phyloP scores from a whole-genome alignment of 768 basidiomycete species.

The Suillus decipiens region DNA sequence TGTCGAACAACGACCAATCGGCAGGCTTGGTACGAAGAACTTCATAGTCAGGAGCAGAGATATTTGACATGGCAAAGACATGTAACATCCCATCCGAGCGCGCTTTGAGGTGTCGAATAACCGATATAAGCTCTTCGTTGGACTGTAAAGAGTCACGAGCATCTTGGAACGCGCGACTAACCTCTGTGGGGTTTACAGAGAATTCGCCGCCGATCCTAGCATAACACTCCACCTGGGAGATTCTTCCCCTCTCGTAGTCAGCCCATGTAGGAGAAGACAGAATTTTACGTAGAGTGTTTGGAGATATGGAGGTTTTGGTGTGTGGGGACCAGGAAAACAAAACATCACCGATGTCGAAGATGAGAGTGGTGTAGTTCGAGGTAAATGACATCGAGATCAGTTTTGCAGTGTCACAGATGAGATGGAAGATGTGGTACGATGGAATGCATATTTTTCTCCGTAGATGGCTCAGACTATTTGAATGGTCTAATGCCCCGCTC shows the following conservation, averaged over 20 bases:
- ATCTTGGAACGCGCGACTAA: conserved; percentile 46
- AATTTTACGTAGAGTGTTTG: conserved; percentile 42
- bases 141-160: conserved; percentile 50
- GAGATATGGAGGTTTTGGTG: conserved; percentile 45
- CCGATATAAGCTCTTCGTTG: conserved; percentile 44
- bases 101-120: conserved; percentile 49
- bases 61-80: conserved; percentile 62
- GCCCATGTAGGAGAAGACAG: conserved; percentile 50
- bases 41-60: conserved; percentile 52
- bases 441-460: too few species aligned
- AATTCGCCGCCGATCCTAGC: conserved; percentile 42
- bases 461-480: too few species aligned
- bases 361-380: conserved; percentile 31
- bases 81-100: conserved; percentile 36
- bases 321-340: conserved; percentile 55
- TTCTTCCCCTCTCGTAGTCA: conserved; percentile 52
- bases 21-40: conserved; percentile 45
- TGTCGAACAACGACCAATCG: conserved; percentile 51
- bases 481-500: too few species aligned
- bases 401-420: too few species aligned
- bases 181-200: conserved; percentile 37
- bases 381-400: conserved; percentile 6
- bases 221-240: conserved; percentile 48
- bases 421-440: background rate
- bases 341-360: conserved; percentile 60